Evolutionary conservation across 1,284 basidiomycete species (phyloP).

Genomic region (Agaricales sp.): DNA sequence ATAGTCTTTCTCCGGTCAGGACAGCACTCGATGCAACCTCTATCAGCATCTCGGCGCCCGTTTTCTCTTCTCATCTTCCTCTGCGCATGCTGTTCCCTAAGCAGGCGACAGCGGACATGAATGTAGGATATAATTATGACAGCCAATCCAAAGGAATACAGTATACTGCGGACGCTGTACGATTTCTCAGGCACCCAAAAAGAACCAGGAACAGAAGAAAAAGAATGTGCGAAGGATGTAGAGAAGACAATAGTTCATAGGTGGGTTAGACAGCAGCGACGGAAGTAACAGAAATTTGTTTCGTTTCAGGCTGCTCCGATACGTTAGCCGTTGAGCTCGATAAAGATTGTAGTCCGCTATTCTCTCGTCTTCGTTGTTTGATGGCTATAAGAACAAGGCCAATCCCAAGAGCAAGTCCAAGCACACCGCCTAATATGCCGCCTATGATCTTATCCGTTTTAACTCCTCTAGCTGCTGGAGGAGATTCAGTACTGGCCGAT

Average conservation of each 20-base stretch:
- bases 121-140: too few relatives aligned
- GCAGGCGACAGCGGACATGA: too few relatives aligned
- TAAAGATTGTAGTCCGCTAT: background rate
- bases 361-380: background rate
- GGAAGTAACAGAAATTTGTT: background rate
- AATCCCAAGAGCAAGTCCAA: background rate
- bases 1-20: too few relatives aligned
- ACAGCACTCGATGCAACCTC: too few relatives aligned
- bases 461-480: background rate
- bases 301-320: background rate
- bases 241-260: background rate
- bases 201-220: background rate
- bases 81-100: too few relatives aligned
- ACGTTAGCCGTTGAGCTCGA: background rate
- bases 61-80: too few relatives aligned
- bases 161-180: too few relatives aligned
- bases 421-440: background rate
- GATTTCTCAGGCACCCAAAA: background rate
- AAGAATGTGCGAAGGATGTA: background rate
- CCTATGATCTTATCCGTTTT: slow-evolving; percentile 1
- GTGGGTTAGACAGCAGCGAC: background rate
- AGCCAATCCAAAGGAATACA: too few relatives aligned
- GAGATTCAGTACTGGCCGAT: background rate
- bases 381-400: background rate
- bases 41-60: too few relatives aligned